Evolutionary conservation across 768 basidiomycete genomes (phyloP).

Genomic region (Leccinum pellstonianum): DNA sequence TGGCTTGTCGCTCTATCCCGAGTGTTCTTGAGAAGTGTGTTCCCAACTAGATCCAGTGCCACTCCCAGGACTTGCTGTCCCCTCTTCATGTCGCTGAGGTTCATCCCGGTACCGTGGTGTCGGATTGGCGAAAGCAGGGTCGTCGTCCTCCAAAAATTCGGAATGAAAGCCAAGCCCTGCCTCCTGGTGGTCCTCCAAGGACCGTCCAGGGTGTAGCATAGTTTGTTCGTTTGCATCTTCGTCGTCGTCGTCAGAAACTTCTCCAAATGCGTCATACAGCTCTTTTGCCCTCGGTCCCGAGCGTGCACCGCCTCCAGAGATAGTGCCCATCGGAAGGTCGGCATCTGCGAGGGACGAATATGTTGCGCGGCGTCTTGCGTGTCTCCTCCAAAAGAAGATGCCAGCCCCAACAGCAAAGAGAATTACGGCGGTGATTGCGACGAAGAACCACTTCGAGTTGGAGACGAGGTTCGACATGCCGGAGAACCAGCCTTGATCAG

Average conservation of each 20-base stretch:
- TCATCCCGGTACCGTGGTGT: constrained; percentile 51
- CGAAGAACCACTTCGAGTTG: constrained; percentile 87
- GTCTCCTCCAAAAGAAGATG: constrained; percentile 79
- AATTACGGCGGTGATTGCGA: constrained; percentile 73
- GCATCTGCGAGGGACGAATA: constrained; percentile 66
- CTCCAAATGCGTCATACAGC: constrained; percentile 95
- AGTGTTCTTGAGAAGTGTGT: constrained; percentile 51
- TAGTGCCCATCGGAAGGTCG: constrained; percentile 73
- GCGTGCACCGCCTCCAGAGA: constrained; percentile 43
- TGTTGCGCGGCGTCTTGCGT: constrained; percentile 38
- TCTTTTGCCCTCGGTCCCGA: constrained; percentile 69
- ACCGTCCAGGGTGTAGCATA: constrained; percentile 45
- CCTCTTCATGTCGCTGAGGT: constrained; percentile 34
- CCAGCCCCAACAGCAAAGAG: constrained; percentile 69
- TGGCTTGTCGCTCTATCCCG: constrained; percentile 12
- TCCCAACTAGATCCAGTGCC: constrained; percentile 70
- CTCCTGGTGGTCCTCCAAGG: constrained; percentile 34
- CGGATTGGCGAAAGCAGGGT: constrained; percentile 37
- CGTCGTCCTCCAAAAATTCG: constrained; percentile 82
- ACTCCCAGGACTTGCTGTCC: constrained; percentile 35
- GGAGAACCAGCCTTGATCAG: constrained; percentile 84
- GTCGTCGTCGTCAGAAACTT: constrained; percentile 71
- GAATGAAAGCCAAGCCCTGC: constrained; percentile 63
- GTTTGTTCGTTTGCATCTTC: constrained; percentile 77
- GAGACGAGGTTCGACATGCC: constrained; percentile 71